A percentile compares a stretch with the other conserved stretches of the same genome.
Conservation (phyloP, 108 stramenopile species). For the Cylindrotheca fusiformis region DNA sequence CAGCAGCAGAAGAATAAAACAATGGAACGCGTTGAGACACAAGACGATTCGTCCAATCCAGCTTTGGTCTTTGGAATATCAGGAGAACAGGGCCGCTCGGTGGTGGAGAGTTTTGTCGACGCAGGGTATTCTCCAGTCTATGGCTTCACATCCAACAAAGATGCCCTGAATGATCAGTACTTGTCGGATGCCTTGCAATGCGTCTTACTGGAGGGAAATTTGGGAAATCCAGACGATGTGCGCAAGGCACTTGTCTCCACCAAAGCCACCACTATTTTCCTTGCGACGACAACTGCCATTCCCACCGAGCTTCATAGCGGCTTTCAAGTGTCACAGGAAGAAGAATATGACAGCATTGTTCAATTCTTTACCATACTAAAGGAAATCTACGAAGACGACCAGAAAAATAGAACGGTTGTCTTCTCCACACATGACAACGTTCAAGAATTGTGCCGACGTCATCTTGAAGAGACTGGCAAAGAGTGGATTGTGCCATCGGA, state of each 20-base stretch:
- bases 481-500: constrained; percentile 47
- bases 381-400: constrained; percentile 36
- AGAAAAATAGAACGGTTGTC: constrained; percentile 42
- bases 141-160: constrained; percentile 35
- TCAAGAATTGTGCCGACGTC: constrained; percentile 31
- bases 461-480: constrained; percentile 14
- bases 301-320: constrained; percentile 29
- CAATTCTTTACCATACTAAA: constrained; percentile 39
- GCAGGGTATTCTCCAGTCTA: constrained; percentile 44
- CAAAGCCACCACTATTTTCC: constrained; percentile 37
- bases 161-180: constrained; percentile 15
- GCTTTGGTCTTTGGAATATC: constrained; percentile 58
- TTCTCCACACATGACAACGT: constrained; percentile 57
- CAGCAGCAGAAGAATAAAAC: too few species aligned
- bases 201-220: constrained; percentile 11
- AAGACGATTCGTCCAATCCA: constrained; percentile 6
- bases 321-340: constrained; percentile 35
- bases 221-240: constrained; percentile 29
- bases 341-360: constrained; percentile 46
- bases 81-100: constrained; percentile 54
- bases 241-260: constrained; percentile 18
- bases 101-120: constrained; percentile 43
- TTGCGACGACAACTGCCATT: constrained; percentile 57
- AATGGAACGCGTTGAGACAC: neutral
- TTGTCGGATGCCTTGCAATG: constrained; percentile 29